Percentiles rank a stretch among this genome's conserved stretches.
phyloP scores from a whole-genome alignment of 148 eudicot genomes.

The Cornus controversa region DNA sequence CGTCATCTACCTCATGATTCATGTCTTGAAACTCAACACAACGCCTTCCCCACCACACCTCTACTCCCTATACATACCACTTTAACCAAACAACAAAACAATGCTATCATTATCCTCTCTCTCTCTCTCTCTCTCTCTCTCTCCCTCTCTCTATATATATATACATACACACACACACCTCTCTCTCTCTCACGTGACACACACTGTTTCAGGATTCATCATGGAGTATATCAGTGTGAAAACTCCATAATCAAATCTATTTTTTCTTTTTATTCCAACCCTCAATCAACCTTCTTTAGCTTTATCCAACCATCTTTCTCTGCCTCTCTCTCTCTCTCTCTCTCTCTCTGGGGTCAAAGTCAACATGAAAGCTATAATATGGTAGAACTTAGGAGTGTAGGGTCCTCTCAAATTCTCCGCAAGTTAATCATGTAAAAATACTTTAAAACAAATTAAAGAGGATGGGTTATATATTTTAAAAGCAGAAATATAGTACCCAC shows the following conservation, averaged over 20 bases:
- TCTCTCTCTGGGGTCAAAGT: too few relatives aligned
- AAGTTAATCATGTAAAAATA: too few relatives aligned
- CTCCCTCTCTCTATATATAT: neutral
- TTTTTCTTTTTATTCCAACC: neutral
- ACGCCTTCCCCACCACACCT: slow-evolving; percentile 15
- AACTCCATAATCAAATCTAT: too few relatives aligned
- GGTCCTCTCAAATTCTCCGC: too few relatives aligned
- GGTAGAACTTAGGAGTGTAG: too few relatives aligned
- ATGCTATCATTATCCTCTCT: neutral
- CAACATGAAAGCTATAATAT: too few relatives aligned
- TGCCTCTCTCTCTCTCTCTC: too few relatives aligned
- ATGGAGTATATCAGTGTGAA: neutral
- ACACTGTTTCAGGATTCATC: slow-evolving; percentile 5
- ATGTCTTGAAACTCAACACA: slow-evolving; percentile 39
- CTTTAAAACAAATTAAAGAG: too few relatives aligned
- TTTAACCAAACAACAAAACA: slow-evolving; percentile 7
- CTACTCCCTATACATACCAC: neutral
- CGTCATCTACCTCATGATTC: slow-evolving; percentile 46
- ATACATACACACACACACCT: too few relatives aligned
- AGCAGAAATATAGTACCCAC: too few relatives aligned
- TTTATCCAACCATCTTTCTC: neutral
- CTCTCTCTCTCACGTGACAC: neutral
- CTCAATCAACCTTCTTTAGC: neutral
- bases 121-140: neutral
- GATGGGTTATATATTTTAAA: too few relatives aligned